Base-by-base conservation (phyloP, 2,329 filamentous ascomycete genomes). In the Neocucurbitaria cava region DNA sequence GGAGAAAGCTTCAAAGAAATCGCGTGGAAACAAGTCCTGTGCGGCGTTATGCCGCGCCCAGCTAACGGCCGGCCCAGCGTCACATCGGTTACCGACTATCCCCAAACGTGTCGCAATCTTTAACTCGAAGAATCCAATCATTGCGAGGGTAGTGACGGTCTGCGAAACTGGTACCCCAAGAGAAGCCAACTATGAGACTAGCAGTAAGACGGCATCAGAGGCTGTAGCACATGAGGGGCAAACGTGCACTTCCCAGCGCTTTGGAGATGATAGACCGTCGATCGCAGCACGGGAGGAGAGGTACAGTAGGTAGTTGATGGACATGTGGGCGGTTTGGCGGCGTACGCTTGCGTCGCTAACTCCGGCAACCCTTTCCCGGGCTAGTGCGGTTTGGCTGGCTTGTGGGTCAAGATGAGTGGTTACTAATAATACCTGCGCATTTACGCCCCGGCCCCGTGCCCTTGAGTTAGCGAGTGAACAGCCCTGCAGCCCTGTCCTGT, bases 121-220 rank as follows among this genome's bases (percentile, higher is more conserved):
- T 40, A 21, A 38, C 41, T 13, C 33, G 40, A 45, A 47, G 55
- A 46, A 43, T 45, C 52, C 48, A 44, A 54, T 47, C 52, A 51
- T 52, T 49, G n/a, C n/a, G 38, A 17, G n/a, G 40, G 48, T 48
- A 31, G 28, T 43, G 44, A 42, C 51, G 44, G 36, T 46, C 24
- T 46, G 24, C 39, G 41, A 46, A 35, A 36, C 21, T 51, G 51
- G 55, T 15, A 40, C 45, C 47, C 48, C 51, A 41, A 41, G 45
- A 38, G 43, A 46, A 62, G 56, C 51, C 56, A 54, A 52, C 42
- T 21, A 41, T 33, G 11, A 24, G 43, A 20, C 52, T 47, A 56
- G 49, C 41, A 35, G 66, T 69, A 61, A 70, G 69, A 66, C 63
- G 57, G 61, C 61, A 69, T 64, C 59, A 68, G 55, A 69, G 58